Evolutionary conservation across 169 alveolate species (phyloP).

Genomic region (Plasmodium falciparum): DNA sequence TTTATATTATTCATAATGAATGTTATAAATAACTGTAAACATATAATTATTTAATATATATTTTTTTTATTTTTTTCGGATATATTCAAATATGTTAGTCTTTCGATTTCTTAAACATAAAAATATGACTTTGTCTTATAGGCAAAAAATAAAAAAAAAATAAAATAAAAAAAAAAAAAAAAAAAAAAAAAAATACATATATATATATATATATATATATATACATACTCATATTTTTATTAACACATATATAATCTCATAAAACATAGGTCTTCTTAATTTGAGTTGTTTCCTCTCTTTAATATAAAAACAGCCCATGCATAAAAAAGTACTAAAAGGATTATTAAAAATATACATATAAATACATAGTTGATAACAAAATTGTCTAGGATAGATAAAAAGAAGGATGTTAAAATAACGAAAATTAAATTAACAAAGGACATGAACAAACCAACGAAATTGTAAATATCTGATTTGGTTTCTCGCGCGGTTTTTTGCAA

Average conservation of each 20-base stretch:
- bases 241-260: background rate
- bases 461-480: conserved; percentile 39
- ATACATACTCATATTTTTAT: background rate
- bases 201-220: conserved; percentile 1
- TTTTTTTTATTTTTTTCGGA: no score
- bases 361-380: conserved; percentile 34
- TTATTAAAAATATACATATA: conserved; percentile 37
- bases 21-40: no score
- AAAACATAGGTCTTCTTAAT: background rate
- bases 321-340: conserved; percentile 16
- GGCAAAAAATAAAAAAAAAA: no score
- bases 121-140: no score
- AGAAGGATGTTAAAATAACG: conserved; percentile 10
- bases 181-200: no score
- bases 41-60: no score
- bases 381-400: conserved; percentile 23
- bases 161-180: no score
- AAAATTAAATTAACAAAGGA: conserved; percentile 42
- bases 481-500: conserved; percentile 26
- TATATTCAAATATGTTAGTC: no score
- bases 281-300: conserved; percentile 7
- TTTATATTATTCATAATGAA: no score
- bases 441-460: conserved; percentile 54
- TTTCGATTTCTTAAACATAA: no score
- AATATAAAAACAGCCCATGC: conserved; percentile 18